Conservation (phyloP, 2,329 filamentous ascomycete genomes). For the Trichoderma sp. region DNA sequence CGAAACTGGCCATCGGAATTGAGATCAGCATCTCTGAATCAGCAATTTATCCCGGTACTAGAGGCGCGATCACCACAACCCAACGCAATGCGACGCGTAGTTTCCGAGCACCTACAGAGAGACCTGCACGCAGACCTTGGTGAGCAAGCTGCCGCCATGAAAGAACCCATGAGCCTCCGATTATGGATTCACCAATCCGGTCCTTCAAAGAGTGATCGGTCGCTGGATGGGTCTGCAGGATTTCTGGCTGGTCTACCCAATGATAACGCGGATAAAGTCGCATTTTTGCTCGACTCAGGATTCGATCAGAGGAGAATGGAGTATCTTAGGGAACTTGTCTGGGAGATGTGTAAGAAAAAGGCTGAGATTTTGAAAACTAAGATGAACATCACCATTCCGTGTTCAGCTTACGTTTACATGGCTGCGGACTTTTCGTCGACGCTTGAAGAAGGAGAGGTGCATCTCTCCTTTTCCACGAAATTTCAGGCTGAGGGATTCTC, state of each 20-base stretch:
- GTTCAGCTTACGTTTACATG: conserved; percentile 66
- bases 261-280: conserved; percentile 52
- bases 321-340: conserved; percentile 52
- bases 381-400: conserved; percentile 61
- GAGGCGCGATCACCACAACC: conserved; percentile 56
- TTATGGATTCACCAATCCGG: conserved; percentile 54
- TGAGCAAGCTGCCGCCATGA: conserved; percentile 52
- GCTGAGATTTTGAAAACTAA: conserved; percentile 56
- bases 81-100: conserved; percentile 44
- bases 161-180: conserved; percentile 51
- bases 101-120: conserved; percentile 52
- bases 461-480: conserved; percentile 67
- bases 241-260: conserved; percentile 55
- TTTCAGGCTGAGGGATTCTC: conserved; percentile 58
- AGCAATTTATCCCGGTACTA: conserved; percentile 69
- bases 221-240: conserved; percentile 41
- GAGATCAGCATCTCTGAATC: conserved; percentile 59
- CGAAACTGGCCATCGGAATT: conserved; percentile 40
- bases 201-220: conserved; percentile 37
- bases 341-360: conserved; percentile 50
- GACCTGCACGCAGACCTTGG: conserved; percentile 55
- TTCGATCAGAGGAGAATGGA: conserved; percentile 55
- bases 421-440: conserved; percentile 65
- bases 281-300: conserved; percentile 58
- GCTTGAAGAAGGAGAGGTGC: conserved; percentile 65